A percentile compares a stretch with the other conserved stretches of the same genome.
These are phyloP conservation scores for Hypoxylon cercidicola DNA, from an alignment of 495 filamentous ascomycete genomes.

Conservation along the genomic window DNA sequence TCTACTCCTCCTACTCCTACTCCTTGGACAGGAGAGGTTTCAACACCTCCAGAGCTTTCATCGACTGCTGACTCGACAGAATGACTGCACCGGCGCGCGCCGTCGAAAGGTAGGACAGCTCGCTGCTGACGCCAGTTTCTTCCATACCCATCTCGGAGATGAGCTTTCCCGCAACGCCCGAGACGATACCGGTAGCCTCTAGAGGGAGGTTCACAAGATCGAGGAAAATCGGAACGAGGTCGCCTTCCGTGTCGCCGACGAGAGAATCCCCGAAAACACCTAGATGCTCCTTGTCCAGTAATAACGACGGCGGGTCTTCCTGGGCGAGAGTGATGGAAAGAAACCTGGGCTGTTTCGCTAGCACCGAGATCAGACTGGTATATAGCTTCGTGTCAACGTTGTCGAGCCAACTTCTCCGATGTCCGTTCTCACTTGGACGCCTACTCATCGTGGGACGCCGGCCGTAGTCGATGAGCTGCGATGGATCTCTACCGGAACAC, in stretches of 20 bases:
- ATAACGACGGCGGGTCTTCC: conserved; percentile 82
- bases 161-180: conserved; percentile 84
- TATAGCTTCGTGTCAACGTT: conserved; percentile 70
- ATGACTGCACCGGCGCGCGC: conserved; percentile 92
- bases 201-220: conserved; percentile 83
- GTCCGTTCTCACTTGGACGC: conserved; percentile 45
- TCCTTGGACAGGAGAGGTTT: conserved; percentile 53
- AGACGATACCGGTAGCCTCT: conserved; percentile 93
- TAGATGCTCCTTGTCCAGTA: conserved; percentile 81
- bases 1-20: conserved; percentile 4
- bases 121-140: conserved; percentile 66
- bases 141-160: conserved; percentile 65
- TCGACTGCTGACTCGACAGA: conserved; percentile 76
- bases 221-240: conserved; percentile 88
- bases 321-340: conserved; percentile 86
- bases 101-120: conserved; percentile 91
- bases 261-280: conserved; percentile 72
- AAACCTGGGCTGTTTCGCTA: conserved; percentile 80
- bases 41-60: conserved; percentile 76
- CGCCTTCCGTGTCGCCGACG: conserved; percentile 81
- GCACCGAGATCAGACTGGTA: conserved; percentile 71
- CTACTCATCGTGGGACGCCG: conserved; percentile 40
- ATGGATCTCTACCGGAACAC: conserved; percentile 73
- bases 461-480: conserved; percentile 44
- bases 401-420: conserved; percentile 57